Evolutionary conservation across 306 rosid genomes (phyloP).

Genomic region (Carpinus fangiana): DNA sequence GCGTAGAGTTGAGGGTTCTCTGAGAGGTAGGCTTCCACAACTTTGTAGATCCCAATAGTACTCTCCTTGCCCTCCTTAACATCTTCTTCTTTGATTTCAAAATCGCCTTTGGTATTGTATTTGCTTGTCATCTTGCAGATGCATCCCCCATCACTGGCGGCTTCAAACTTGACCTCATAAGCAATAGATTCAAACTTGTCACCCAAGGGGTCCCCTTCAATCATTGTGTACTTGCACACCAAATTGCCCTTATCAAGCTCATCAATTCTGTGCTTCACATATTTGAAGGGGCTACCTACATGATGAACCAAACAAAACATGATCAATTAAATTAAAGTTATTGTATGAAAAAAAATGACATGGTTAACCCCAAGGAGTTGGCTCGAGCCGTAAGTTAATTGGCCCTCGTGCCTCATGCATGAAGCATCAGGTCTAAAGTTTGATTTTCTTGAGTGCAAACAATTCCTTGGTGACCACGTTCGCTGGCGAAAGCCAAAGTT

Average conservation of each 20-base stretch:
- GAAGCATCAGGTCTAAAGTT: no score
- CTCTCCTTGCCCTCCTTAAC: slow-evolving; percentile 69
- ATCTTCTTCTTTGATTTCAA: slow-evolving; percentile 58
- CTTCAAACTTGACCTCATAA: slow-evolving; percentile 74
- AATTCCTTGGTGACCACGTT: no score
- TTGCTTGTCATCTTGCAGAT: slow-evolving; percentile 55
- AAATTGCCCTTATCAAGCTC: slow-evolving; percentile 54
- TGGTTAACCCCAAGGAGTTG: no score
- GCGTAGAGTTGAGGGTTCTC: slow-evolving; percentile 65
- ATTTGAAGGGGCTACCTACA: slow-evolving; percentile 55
- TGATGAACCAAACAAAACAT: slow-evolving; percentile 1
- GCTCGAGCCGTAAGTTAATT: no score
- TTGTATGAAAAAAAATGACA: not conserved
- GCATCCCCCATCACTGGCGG: slow-evolving; percentile 59
- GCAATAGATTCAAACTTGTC: slow-evolving; percentile 64
- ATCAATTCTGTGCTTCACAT: slow-evolving; percentile 62
- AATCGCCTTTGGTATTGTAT: slow-evolving; percentile 48
- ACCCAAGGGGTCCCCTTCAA: slow-evolving; percentile 74
- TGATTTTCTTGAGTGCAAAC: no score
- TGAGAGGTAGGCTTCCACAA: slow-evolving; percentile 62
- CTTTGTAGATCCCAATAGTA: slow-evolving; percentile 58
- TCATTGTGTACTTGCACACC: slow-evolving; percentile 67
- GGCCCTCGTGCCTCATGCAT: no score
- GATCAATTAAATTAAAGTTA: not conserved
- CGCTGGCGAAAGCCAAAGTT: no score